These are phyloP conservation scores for Didymella pomorum DNA, from an alignment of 2,329 filamentous ascomycete genomes.

Conservation along the genomic window DNA sequence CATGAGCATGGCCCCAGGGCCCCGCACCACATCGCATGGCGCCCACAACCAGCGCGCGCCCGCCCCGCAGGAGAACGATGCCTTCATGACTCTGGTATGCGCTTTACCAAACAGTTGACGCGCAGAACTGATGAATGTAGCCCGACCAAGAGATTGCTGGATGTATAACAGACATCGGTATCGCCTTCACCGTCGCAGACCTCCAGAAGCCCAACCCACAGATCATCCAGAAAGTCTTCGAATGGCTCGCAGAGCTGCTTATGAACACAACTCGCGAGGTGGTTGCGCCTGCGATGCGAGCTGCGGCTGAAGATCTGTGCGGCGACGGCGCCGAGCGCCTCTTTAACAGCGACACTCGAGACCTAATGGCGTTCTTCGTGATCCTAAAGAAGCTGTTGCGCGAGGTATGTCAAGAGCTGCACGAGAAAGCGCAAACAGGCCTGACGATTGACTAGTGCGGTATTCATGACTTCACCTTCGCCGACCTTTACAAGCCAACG, in stretches of 20 bases:
- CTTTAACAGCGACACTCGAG: constrained; percentile 84
- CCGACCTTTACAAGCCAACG: constrained; percentile 88
- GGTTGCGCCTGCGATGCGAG: constrained; percentile 93
- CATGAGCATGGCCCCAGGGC: constrained; percentile 61
- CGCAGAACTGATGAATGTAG: constrained; percentile 50
- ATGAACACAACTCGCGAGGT: constrained; percentile 94
- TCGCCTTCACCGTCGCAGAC: constrained; percentile 85
- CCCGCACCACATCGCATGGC: constrained; percentile 46
- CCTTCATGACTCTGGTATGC: constrained; percentile 60
- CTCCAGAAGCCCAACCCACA: constrained; percentile 92
- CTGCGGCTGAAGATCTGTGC: constrained; percentile 85
- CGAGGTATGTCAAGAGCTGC: constrained; percentile 57
- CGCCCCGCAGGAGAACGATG: constrained; percentile 56
- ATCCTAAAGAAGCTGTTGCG: constrained; percentile 79
- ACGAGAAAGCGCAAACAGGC: constrained; percentile 19
- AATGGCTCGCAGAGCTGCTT: constrained; percentile 94
- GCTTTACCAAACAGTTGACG: background rate
- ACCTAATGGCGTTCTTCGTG: constrained; percentile 95
- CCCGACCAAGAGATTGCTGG: constrained; percentile 84
- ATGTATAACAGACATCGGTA: constrained; percentile 96
- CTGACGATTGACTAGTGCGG: constrained; percentile 68
- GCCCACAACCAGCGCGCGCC: constrained; percentile 49
- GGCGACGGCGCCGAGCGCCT: constrained; percentile 81
- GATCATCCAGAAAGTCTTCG: constrained; percentile 96
- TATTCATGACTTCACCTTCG: constrained; percentile 91